Base-by-base conservation (phyloP, 768 basidiomycete genomes). In the Phanerodontia chrysosporium region DNA sequence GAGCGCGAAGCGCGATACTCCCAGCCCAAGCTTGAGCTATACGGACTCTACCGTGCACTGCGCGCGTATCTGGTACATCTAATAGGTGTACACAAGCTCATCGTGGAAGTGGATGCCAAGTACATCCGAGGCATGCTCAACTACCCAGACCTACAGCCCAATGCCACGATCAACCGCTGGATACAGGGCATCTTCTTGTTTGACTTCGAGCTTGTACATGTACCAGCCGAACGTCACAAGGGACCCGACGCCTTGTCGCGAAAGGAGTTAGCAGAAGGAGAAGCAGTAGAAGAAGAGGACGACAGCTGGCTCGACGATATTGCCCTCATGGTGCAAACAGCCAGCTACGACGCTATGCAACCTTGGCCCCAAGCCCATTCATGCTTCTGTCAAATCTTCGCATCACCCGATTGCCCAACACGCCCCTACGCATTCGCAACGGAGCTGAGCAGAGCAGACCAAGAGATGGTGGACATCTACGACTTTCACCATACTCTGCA, bases 91-190 rank as follows among this genome's bases (percentile, higher is more conserved):
- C 61, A 64, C 29, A 72, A 68, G 1, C 60, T 79, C 0, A 51
- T 64, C 21, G 66, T 79, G 0, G 74, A 78, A 61, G 72, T 74
- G 0, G 74, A 79, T 62, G 76, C 74, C 0, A 65, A 73, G 30
- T 74, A 74, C 58, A 76, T 80, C 7, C 74, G 74, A 54, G 74
- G 73, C n/a, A 79, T 78, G 76, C 51, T 79, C 3, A 75, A 77
- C 49, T 57, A 73, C 14, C 76, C 77, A 0, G 74, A 78, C 35
- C 24, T 74, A 0, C 68, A 69, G 18, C 76, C 74, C 0, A 75
- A 73, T 57, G 72, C 75, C 0, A 59, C 76, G 0, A 73, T 78
- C 6, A 80, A 79, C 54, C 57, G 69, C 16, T 80, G 78, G 78
- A 76, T 79, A 27, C 63, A 67, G 48, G 71, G 67, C 8, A 77